phyloP scores from a whole-genome alignment of 495 filamentous ascomycete genomes.

The Talaromyces thailandensis region DNA sequence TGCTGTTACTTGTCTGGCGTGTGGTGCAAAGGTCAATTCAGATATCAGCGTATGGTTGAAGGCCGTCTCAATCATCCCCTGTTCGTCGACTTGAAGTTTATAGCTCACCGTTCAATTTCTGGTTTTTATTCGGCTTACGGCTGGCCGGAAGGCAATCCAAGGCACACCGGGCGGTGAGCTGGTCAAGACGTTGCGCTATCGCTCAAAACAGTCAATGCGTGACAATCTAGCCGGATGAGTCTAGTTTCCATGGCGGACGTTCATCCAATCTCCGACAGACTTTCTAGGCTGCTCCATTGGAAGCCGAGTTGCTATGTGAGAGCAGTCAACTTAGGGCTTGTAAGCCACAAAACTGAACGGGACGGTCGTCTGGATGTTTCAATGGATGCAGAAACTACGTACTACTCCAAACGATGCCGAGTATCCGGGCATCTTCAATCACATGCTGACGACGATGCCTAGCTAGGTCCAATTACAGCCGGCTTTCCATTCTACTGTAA shows the following conservation, averaged over 20 bases:
- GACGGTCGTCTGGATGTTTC: neutral
- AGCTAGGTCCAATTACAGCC: too few species aligned
- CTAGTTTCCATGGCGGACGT: neutral
- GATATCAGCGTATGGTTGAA: neutral
- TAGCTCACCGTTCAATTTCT: neutral
- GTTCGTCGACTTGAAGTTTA: neutral
- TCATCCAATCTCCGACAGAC: neutral
- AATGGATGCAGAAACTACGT: neutral
- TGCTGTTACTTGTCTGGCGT: neutral
- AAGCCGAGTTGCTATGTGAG: neutral
- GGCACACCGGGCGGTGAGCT: neutral
- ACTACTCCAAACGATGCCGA: neutral
- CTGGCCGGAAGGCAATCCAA: neutral
- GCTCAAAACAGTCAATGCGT: neutral
- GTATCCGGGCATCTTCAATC: neutral
- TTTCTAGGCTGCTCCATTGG: neutral
- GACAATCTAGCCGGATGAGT: neutral
- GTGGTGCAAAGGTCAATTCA: neutral
- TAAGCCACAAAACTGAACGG: neutral
- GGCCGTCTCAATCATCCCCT: neutral
- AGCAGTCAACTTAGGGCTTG: neutral
- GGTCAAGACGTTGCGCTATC: neutral
- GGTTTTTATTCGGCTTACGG: neutral
- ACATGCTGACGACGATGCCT: neutral
- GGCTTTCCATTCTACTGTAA: too few species aligned